A percentile compares a stretch with the other conserved stretches of the same genome.
Evolutionary conservation across 345 rosid genomes (phyloP).

Genomic region (Excoecaria cochinchinensis): DNA sequence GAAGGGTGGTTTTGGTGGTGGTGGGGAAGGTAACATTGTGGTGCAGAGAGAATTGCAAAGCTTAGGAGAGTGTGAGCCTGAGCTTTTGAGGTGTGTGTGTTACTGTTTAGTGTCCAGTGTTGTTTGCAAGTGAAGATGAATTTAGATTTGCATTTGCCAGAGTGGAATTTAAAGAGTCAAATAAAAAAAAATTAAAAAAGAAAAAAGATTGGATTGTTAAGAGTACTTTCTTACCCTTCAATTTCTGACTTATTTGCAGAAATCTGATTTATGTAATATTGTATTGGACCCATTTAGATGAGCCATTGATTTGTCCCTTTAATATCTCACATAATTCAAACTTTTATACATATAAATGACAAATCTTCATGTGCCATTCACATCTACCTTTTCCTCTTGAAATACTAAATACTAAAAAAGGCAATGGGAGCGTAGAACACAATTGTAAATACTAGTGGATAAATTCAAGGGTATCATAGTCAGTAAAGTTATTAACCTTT

Average conservation of each 20-base stretch:
- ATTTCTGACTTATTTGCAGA: background rate
- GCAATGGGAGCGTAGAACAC: background rate
- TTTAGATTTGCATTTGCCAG: background rate
- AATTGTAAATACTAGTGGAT: background rate
- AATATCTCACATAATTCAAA: background rate
- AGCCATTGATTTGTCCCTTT: background rate
- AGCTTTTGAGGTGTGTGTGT: background rate
- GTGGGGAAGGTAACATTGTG: conserved; percentile 37
- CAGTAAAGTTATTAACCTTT: background rate
- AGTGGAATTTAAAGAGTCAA: background rate
- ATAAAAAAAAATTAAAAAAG: too few relatives aligned
- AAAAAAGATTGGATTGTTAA: background rate
- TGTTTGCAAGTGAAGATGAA: background rate
- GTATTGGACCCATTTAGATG: background rate
- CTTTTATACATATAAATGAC: background rate
- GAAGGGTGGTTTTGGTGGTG: conserved; percentile 26
- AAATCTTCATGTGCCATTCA: background rate
- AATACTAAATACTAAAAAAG: background rate
- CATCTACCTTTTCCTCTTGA: background rate
- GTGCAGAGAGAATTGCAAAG: conserved; percentile 7
- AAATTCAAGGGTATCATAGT: background rate
- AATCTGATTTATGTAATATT: background rate
- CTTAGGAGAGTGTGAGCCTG: background rate
- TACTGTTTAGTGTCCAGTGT: background rate
- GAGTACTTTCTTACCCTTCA: conserved; percentile 8